Conservation (phyloP, 106 monocot genomes). For the Triglochin maritima region DNA sequence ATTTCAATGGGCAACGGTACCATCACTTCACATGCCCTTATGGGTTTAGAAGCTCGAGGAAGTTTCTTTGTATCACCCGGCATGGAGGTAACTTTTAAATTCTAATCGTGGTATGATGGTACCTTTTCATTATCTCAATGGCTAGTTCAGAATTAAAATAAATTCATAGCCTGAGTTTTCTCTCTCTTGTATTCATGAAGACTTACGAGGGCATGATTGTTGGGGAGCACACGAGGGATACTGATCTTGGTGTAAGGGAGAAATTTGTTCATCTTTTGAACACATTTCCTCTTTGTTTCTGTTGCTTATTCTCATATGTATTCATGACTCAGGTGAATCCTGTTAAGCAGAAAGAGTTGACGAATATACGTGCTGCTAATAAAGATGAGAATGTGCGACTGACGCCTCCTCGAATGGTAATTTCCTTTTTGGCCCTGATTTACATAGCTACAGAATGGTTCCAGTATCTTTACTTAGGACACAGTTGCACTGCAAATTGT, state of each 20-base stretch:
- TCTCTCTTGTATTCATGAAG: conserved; percentile 24
- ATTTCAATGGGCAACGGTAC: conserved; percentile 71
- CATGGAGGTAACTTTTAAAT: conserved; percentile 51
- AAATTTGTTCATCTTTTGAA: not conserved
- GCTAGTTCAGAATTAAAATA: not conserved
- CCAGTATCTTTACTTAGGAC: not conserved
- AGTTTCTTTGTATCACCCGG: conserved; percentile 92
- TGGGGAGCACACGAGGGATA: conserved; percentile 89
- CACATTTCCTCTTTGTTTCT: not conserved
- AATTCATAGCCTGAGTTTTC: not conserved
- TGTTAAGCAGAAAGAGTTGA: conserved; percentile 87
- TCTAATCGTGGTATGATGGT: not conserved
- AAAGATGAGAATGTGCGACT: conserved; percentile 97
- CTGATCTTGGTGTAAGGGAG: conserved; percentile 87
- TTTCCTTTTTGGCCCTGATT: not conserved
- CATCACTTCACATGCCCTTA: conserved; percentile 88
- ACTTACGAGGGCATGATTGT: conserved; percentile 98
- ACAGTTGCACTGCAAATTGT: not conserved
- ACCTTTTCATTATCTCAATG: not conserved
- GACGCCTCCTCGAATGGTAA: conserved; percentile 89
- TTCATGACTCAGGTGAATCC: conserved; percentile 60
- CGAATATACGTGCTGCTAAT: conserved; percentile 77
- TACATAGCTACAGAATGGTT: too few species aligned
- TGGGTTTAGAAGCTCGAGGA: conserved; percentile 94
- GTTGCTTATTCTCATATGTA: not conserved